Evolutionary conservation across 305 asterid genomes (phyloP).

Genomic region (Fraxinus sp.): DNA sequence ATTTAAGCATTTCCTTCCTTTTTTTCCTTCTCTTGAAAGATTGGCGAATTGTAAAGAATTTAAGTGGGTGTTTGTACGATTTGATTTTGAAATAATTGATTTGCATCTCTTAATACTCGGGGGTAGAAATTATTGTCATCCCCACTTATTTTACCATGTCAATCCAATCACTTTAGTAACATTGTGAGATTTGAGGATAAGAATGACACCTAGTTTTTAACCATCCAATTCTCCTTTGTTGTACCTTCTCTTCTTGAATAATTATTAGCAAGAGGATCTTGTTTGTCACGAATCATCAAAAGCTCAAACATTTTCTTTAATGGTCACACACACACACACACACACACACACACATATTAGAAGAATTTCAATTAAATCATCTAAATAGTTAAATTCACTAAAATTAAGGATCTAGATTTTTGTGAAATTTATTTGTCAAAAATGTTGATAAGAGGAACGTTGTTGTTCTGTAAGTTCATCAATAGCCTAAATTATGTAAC

Average conservation of each 20-base stretch:
- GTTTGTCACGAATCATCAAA: background rate
- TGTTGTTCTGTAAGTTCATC: no score
- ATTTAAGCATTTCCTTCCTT: no score
- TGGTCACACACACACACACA: no score
- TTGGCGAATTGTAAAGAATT: background rate
- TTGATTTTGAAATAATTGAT: background rate
- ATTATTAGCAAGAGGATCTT: background rate
- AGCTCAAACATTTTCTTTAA: background rate
- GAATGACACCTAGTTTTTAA: background rate
- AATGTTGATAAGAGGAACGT: no score
- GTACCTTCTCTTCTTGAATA: background rate
- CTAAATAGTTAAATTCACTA: no score
- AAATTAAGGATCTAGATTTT: no score
- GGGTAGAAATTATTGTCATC: conserved; percentile 11
- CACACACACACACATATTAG: no score
- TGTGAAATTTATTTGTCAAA: no score
- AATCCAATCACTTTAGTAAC: background rate
- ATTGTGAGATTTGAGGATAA: background rate
- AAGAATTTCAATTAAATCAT: no score
- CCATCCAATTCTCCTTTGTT: background rate
- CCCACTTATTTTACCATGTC: conserved; percentile 16
- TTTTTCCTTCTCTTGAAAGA: no score
- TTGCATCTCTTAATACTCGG: background rate
- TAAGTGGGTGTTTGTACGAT: background rate
- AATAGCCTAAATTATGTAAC: no score